Base-by-base conservation (phyloP, 179 eudicot genomes). In the Amaranthus tricolor region DNA sequence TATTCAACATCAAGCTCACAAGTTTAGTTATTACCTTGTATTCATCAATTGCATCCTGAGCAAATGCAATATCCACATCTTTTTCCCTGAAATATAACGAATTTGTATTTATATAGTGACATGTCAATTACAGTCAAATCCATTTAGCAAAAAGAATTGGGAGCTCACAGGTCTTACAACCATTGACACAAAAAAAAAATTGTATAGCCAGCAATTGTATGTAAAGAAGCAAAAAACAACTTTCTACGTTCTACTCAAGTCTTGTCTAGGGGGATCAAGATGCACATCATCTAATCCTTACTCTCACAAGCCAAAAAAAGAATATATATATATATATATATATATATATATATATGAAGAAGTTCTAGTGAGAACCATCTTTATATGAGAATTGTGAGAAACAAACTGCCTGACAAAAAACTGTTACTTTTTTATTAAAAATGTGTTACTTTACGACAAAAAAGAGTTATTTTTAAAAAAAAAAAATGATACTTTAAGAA, bases 31-130 rank as follows among this genome's bases (percentile, higher is more conserved):
- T 72, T 80, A 95, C 99, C 98, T 88, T 93, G 83, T 73, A 87
- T 77, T 95, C 99, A 59, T 90, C 88, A 58, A 95, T 91, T 78
- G 90, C 90, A 76, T 88, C 91, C 88, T 86, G 91, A 58, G 98
- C 99, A 84, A 90, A 89, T 49, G 86, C 81, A 80, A 96, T 93
- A 76, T 88, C 93, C 73, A 71, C 83, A 76, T 88, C 97, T 78
- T 89, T 96, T 86, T 96, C 99, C 99, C 99, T 96, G 82, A 64
- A 74, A 53, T 54, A 78, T 54, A 74, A 60, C 44, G 70, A 60
- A 45, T 62, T 47, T 61, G 55, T 24, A 59, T 43, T 62, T 9
- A 66, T 10, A 51, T 8, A 69, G 1, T 21, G 44, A 54, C 31
- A 53, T 5, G 43, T 17, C 17, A 43, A 48, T 17, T 63, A 49